phyloP scores from a whole-genome alignment of 306 rosid genomes.

The Fragaria ananassa region DNA sequence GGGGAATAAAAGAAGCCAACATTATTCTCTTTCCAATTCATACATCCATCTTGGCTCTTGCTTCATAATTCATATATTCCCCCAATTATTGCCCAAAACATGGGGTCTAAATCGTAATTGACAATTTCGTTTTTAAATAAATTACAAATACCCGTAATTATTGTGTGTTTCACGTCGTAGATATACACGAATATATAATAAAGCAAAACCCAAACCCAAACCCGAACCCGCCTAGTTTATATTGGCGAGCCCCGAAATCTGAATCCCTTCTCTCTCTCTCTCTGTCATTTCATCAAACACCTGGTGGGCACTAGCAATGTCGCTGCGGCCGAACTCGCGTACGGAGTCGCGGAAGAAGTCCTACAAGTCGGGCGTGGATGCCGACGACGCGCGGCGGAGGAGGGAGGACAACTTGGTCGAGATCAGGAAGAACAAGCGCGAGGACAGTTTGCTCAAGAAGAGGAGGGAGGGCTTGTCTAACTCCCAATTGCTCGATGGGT shows the following conservation, averaged over 20 bases:
- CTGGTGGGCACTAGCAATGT: slow-evolving; percentile 35
- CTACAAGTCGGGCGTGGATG: slow-evolving; percentile 64
- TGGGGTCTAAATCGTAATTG: too few species aligned
- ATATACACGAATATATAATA: background rate
- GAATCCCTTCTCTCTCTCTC: slow-evolving; percentile 2
- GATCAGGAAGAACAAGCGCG: slow-evolving; percentile 71
- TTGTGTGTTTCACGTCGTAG: background rate
- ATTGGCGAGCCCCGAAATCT: background rate
- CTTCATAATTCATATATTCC: too few species aligned
- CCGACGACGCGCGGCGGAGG: slow-evolving; percentile 57
- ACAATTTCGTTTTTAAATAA: too few species aligned
- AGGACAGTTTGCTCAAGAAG: slow-evolving; percentile 56
- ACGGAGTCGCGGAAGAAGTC: slow-evolving; percentile 55
- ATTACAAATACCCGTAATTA: background rate
- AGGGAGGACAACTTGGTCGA: slow-evolving; percentile 58
- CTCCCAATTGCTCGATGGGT: slow-evolving; percentile 41
- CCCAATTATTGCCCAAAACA: too few species aligned
- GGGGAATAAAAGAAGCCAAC: background rate
- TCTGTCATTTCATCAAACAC: slow-evolving; percentile 29
- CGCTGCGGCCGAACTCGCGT: slow-evolving; percentile 56
- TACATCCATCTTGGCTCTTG: background rate
- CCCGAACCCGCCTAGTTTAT: slow-evolving; percentile 9
- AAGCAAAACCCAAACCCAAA: background rate
- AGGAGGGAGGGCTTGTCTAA: slow-evolving; percentile 50
- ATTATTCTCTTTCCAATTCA: background rate